Evolutionary conservation across 768 basidiomycete species (phyloP), one percentile per base, ranked within the genome.

Genomic region (Leccinellum luteum): DNA sequence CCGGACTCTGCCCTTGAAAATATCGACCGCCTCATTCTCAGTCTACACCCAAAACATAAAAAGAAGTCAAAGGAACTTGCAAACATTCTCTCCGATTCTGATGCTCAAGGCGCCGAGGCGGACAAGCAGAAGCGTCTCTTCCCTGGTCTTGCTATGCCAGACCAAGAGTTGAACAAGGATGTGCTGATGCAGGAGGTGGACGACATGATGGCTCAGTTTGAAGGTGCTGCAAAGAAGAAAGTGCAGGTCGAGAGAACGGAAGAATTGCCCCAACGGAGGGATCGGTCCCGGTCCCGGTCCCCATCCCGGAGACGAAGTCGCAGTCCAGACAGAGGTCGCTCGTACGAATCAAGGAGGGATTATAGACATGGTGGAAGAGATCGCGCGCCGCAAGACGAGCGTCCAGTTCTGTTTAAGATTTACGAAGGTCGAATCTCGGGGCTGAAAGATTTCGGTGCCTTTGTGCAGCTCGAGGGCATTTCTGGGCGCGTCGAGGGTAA

Each of bases 41-140:
- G 83, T 56, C 85, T 98, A 80, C 96, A 99, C 66, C 97, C 96
- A 1, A 97, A 94, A 67, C 89, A 98, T 78, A 97, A 92, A 79
- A 91, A 91, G 73, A 78, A 75, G 44, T 76, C 78, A 28, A 68
- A 73, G 23, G 54, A 66, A 17, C 71, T 71, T 34, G 64, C 72
- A 23, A 77, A 78, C 54, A 78, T 75, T 35, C 75, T 77, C 48
- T 55, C 63, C 9, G 70, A 66, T 15, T 68, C 66, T 32, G 71
- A 74, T 48, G 60, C 56, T 5, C 60, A 66, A 21, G 73, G 69
- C 41, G 61, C 62, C 3, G 92, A 94, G 66, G 70, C 81, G 61
- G 90, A 93, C 68, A 87, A 87, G 73, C 82, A 87, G 77, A 86
- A 83, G 68, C 85, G 95, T 28, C 68, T 98, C 70, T 96, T 98